phyloP scores from a whole-genome alignment of 345 rosid genomes.

The Boechera stricta region DNA sequence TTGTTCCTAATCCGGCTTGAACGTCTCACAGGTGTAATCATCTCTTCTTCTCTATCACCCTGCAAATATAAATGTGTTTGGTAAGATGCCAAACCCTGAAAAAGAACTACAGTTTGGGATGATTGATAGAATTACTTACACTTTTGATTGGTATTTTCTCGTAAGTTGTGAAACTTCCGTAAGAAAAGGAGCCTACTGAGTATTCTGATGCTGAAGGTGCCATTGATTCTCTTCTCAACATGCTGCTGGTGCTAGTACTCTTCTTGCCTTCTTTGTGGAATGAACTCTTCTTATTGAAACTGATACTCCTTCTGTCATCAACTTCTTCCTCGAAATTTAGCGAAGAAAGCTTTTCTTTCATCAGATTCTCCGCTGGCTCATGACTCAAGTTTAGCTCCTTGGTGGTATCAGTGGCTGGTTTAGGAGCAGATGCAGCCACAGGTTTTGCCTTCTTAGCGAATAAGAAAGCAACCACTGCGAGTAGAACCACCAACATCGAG shows the following conservation, averaged over 20 bases:
- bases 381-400: background rate
- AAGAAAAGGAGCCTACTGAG: conserved; percentile 59
- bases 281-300: conserved; percentile 51
- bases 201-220: conserved; percentile 76
- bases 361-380: conserved; percentile 6
- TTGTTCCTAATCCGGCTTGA: conserved; percentile 75
- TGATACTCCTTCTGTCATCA: conserved; percentile 55
- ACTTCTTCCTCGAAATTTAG: conserved; percentile 44
- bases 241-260: conserved; percentile 40
- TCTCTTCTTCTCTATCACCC: conserved; percentile 60
- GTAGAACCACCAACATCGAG: conserved; percentile 48
- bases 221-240: conserved; percentile 57
- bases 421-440: conserved; percentile 7
- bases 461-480: conserved; percentile 47
- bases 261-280: conserved; percentile 41
- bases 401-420: background rate
- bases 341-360: conserved; percentile 43
- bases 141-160: conserved; percentile 68
- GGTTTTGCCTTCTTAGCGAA: conserved; percentile 41
- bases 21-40: conserved; percentile 79
- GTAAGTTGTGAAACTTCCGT: conserved; percentile 82
- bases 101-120: too few relatives aligned
- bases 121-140: conserved; percentile 48
- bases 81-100: too few relatives aligned
- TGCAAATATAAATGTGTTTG: background rate